phyloP scores from a whole-genome alignment of 257 asterid genomes.

The Leptodermis oblonga region DNA sequence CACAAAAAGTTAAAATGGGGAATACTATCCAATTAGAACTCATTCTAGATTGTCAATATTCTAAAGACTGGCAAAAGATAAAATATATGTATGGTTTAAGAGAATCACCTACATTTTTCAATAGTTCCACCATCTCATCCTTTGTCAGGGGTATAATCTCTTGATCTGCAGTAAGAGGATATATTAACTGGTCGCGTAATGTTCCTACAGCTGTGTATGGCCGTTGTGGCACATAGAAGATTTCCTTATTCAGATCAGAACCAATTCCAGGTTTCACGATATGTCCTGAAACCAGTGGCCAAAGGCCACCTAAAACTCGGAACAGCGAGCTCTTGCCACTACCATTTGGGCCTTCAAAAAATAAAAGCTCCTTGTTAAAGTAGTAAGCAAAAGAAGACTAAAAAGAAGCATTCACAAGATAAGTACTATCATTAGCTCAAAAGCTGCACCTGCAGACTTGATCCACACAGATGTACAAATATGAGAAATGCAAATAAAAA shows the following conservation, averaged over 20 bases:
- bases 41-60: neutral
- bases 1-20: neutral
- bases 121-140: conserved; percentile 82
- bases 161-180: conserved; percentile 89
- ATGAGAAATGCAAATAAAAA: neutral
- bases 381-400: neutral
- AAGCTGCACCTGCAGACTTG: neutral
- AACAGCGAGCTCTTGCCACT: conserved; percentile 99
- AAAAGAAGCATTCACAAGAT: neutral
- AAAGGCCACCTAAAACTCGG: conserved; percentile 97
- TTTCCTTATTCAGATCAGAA: conserved; percentile 97
- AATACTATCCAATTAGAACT: neutral
- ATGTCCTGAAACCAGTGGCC: conserved; percentile 97
- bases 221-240: conserved; percentile 97
- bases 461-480: neutral
- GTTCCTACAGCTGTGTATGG: conserved; percentile 99
- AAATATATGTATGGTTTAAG: neutral
- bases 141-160: conserved; percentile 72
- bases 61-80: neutral
- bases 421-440: neutral
- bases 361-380: conserved; percentile 11
- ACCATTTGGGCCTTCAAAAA: conserved; percentile 89
- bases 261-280: conserved; percentile 98
- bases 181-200: conserved; percentile 94
- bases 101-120: conserved; percentile 64